phyloP scores from a whole-genome alignment of 371 early-diverging fungal species.

The Rhizomucor pusillus region DNA sequence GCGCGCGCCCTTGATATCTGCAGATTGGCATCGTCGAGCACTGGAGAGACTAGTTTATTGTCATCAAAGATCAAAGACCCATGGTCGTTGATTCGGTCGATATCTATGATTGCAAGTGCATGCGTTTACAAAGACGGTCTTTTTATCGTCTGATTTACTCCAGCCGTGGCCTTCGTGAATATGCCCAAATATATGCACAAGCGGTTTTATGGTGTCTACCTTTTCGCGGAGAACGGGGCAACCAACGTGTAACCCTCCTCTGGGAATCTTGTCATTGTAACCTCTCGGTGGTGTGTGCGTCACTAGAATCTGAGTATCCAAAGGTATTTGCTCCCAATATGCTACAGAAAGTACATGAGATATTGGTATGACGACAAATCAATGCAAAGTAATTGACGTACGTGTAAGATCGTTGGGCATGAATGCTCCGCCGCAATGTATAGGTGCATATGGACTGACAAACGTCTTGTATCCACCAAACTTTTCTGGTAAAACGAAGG shows the following conservation, averaged over 20 bases:
- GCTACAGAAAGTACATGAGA: conserved; percentile 9
- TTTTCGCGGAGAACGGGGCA: conserved; percentile 37
- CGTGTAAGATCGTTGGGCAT: conserved; percentile 37
- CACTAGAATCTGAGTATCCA: conserved; percentile 46
- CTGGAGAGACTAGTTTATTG: no score
- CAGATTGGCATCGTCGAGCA: neutral
- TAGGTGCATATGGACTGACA: conserved; percentile 54
- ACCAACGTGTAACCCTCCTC: conserved; percentile 31
- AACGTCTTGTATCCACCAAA: conserved; percentile 39
- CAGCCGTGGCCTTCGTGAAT: conserved; percentile 54
- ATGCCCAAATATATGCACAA: conserved; percentile 53
- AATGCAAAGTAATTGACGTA: conserved; percentile 13
- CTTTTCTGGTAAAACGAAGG: conserved; percentile 27
- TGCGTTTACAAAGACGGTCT: conserved; percentile 48
- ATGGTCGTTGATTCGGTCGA: conserved; percentile 36
- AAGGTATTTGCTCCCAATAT: conserved; percentile 46
- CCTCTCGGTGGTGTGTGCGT: conserved; percentile 54
- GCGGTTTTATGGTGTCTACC: conserved; percentile 40
- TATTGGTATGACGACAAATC: neutral
- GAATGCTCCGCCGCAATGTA: conserved; percentile 54
- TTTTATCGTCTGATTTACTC: conserved; percentile 19
- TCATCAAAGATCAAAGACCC: conserved; percentile 43
- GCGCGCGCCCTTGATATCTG: no score
- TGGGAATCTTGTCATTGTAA: conserved; percentile 29
- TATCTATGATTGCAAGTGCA: conserved; percentile 41